Conservation (phyloP, 2,329 filamentous ascomycete genomes). For the Ophiosphaerella narmari region DNA sequence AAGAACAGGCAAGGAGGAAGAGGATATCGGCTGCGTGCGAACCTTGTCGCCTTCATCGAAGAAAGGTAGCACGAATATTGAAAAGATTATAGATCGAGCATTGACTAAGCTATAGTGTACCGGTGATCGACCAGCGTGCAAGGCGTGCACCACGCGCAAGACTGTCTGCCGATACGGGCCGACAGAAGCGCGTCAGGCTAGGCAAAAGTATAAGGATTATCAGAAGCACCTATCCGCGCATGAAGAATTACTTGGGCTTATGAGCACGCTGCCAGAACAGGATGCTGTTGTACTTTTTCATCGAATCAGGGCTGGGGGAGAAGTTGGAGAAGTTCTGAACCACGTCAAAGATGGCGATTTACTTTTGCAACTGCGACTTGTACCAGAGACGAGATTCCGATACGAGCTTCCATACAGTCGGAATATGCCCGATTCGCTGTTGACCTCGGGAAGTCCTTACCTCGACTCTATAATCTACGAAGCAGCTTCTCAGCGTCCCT, state of each 20-base stretch:
- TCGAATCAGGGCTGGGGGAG: constrained; percentile 17
- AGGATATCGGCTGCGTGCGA: too few species aligned
- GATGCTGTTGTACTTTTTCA: constrained; percentile 16
- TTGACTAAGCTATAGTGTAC: constrained; percentile 11
- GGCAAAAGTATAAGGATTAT: constrained; percentile 11
- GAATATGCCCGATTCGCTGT: constrained; percentile 8
- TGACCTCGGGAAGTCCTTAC: constrained; percentile 7
- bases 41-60: too few species aligned
- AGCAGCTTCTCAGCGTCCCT: background rate
- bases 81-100: too few species aligned
- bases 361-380: constrained; percentile 13
- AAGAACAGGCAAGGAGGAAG: too few species aligned
- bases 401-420: constrained; percentile 20
- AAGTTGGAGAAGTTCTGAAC: constrained; percentile 12
- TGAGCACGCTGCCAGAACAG: constrained; percentile 12
- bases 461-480: constrained; percentile 13
- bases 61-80: too few species aligned
- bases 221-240: constrained; percentile 8
- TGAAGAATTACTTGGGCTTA: constrained; percentile 15
- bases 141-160: constrained; percentile 6
- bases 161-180: constrained; percentile 12
- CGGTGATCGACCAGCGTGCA: constrained; percentile 10
- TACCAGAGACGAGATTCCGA: constrained; percentile 14
- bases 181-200: constrained; percentile 6
- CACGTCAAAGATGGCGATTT: constrained; percentile 16